These are phyloP conservation scores for Coemansia sp. DNA, from an alignment of 192 early-diverging fungal genomes.

Conservation along the genomic window DNA sequence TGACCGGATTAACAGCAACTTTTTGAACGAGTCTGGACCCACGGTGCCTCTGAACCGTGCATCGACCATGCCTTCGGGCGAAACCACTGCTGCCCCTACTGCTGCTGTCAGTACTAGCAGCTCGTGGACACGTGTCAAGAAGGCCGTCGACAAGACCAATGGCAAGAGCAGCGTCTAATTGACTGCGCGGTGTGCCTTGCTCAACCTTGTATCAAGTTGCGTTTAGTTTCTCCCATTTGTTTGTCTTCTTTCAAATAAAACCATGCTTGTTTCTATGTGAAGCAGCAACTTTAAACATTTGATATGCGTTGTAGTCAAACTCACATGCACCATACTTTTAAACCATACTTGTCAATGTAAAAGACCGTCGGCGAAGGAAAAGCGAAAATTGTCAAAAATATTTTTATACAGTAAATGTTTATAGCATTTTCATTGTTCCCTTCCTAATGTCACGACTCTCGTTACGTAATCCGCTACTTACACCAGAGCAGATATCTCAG, in stretches of 20 bases:
- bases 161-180: slow-evolving; percentile 5
- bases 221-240: slow-evolving; percentile 8
- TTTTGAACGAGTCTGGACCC: slow-evolving; percentile 26
- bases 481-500: slow-evolving; percentile 62
- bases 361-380: not conserved
- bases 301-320: no score
- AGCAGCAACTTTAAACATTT: no score
- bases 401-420: not conserved
- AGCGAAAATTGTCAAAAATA: not conserved
- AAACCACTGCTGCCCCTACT: slow-evolving; percentile 30
- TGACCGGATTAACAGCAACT: slow-evolving; percentile 14
- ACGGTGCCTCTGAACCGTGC: slow-evolving; percentile 9
- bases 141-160: slow-evolving; percentile 31
- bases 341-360: not conserved
- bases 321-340: slow-evolving; percentile 2
- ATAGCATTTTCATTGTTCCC: no score
- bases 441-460: slow-evolving; percentile 56
- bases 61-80: slow-evolving; percentile 25
- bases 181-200: not conserved
- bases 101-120: slow-evolving; percentile 40
- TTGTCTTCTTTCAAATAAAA: slow-evolving; percentile 4
- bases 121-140: slow-evolving; percentile 43
- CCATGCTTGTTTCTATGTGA: no score
- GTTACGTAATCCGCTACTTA: slow-evolving; percentile 74
- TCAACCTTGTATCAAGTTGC: not conserved